Conservation (phyloP, 768 basidiomycete species). For the Amanita rimosa region DNA sequence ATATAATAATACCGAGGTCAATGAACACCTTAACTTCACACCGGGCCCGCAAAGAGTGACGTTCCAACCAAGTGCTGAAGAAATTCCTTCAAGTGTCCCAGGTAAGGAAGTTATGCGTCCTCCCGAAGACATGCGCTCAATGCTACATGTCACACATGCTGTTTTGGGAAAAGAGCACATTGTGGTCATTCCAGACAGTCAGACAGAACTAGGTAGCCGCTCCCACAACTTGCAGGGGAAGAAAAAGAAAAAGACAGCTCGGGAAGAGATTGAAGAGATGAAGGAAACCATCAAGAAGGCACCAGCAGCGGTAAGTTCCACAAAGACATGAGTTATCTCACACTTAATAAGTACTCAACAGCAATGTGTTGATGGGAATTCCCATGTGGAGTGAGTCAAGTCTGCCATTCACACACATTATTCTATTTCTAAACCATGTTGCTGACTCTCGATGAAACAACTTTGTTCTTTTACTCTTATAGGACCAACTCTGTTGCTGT, state of each 20-base stretch:
- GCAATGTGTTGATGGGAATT: constrained; percentile 1
- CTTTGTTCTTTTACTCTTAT: constrained; percentile 1
- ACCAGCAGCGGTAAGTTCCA: neutral
- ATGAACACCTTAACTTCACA: neutral
- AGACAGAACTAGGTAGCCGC: neutral
- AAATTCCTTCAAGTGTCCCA: neutral
- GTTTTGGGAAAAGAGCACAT: neutral
- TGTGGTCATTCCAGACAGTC: neutral
- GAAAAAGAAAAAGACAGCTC: neutral
- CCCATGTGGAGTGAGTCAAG: neutral
- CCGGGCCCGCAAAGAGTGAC: neutral
- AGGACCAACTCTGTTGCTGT: neutral
- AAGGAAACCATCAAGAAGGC: neutral
- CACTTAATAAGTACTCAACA: neutral
- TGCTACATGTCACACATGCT: neutral
- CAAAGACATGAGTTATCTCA: neutral
- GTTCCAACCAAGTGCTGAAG: neutral
- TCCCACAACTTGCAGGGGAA: constrained; percentile 1
- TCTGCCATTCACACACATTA: neutral
- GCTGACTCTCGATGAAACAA: constrained; percentile 1
- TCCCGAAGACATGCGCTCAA: neutral
- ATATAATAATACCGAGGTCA: neutral
- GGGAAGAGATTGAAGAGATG: neutral
- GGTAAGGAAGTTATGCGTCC: neutral
- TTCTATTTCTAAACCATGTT: neutral